Evolutionary conservation across 169 alveolate species (phyloP).

Genomic region (Neospora caninum): DNA sequence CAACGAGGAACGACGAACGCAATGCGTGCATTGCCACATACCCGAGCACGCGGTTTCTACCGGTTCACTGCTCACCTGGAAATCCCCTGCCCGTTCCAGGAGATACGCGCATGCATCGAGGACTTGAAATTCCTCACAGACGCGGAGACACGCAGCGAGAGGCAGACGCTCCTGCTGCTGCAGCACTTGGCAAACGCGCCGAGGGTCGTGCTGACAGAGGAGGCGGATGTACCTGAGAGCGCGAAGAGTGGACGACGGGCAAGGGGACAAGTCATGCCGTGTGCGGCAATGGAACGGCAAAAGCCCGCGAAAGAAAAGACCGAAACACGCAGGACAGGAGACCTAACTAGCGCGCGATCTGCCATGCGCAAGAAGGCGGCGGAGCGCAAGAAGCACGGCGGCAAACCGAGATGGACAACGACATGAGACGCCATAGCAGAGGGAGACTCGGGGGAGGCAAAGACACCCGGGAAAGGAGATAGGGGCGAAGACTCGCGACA

Average conservation of each 20-base stretch:
- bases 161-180: constrained; percentile 31
- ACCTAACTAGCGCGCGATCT: neutral
- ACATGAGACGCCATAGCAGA: too few species aligned
- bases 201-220: constrained; percentile 11
- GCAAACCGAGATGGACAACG: too few species aligned
- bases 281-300: neutral
- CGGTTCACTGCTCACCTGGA: neutral
- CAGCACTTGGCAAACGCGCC: neutral
- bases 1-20: too few species aligned
- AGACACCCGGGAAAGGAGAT: too few species aligned
- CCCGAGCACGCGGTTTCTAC: too few species aligned
- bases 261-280: neutral
- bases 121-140: constrained; percentile 18
- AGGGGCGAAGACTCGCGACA: too few species aligned
- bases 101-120: constrained; percentile 35
- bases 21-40: too few species aligned
- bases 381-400: too few species aligned
- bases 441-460: too few species aligned
- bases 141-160: constrained; percentile 11
- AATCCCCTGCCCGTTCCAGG: constrained; percentile 36
- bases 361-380: too few species aligned
- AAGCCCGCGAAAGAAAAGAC: neutral
- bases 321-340: neutral
- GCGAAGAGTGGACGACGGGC: neutral
- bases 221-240: constrained; percentile 18